Percentiles rank a stretch among this genome's conserved stretches.
Evolutionary conservation across 202 grass and related monocot species (phyloP).

Genomic region (Elaeis oleifera): DNA sequence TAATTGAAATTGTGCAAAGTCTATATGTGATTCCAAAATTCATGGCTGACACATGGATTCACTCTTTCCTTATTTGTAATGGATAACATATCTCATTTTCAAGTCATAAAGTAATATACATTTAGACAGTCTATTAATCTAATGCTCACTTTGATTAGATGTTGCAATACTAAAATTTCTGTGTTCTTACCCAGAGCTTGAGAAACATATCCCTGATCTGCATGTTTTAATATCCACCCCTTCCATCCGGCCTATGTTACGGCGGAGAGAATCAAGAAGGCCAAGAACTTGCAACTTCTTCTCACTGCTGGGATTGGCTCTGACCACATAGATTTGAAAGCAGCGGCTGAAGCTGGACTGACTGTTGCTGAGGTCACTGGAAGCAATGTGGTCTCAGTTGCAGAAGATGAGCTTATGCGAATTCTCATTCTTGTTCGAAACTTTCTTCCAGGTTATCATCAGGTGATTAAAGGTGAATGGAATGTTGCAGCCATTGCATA

Average conservation of each 20-base stretch:
- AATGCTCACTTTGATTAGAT: neutral
- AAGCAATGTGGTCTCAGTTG: conserved; percentile 81
- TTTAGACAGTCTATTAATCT: neutral
- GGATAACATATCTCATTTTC: too few relatives aligned
- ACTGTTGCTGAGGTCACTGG: conserved; percentile 92
- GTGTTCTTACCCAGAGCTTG: conserved; percentile 46
- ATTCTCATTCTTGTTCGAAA: conserved; percentile 80
- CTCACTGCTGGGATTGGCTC: conserved; percentile 95
- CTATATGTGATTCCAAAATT: too few relatives aligned
- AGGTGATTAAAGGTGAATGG: conserved; percentile 86
- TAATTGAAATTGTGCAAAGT: too few relatives aligned
- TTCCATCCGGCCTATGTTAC: conserved; percentile 95
- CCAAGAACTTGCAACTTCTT: conserved; percentile 81
- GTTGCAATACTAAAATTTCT: neutral
- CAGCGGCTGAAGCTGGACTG: conserved; percentile 62
- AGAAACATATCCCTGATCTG: conserved; percentile 89
- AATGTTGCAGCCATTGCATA: conserved; percentile 80
- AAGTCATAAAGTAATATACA: too few relatives aligned
- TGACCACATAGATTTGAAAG: conserved; percentile 78
- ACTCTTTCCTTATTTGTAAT: too few relatives aligned
- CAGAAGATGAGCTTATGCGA: conserved; percentile 88
- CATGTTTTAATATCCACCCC: conserved; percentile 79
- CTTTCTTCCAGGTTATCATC: conserved; percentile 85
- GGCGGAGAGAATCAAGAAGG: conserved; percentile 76
- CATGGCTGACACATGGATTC: too few relatives aligned